Conservation (phyloP, 805 yeast genomes). For the Candida taoyuanica region DNA sequence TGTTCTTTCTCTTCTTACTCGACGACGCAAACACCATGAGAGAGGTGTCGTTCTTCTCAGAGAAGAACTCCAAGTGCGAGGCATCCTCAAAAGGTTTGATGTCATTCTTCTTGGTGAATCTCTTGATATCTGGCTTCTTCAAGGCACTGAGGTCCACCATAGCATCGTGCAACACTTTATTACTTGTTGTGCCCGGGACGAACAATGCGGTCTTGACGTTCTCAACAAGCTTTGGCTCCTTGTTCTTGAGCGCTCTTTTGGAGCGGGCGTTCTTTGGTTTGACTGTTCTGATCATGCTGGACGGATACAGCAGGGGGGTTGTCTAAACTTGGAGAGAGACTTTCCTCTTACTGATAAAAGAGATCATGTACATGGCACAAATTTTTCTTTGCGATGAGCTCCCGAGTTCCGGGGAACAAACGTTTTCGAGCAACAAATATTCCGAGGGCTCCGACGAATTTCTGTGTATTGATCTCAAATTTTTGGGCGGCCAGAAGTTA, state of each 20-base stretch:
- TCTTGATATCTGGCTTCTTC: conserved; percentile 85
- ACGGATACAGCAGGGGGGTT: too few species aligned
- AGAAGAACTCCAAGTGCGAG: conserved; percentile 77
- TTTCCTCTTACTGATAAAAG: not conserved
- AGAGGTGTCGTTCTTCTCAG: conserved; percentile 92
- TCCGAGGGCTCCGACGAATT: conserved; percentile 9
- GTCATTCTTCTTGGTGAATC: conserved; percentile 85
- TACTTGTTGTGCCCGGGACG: conserved; percentile 82
- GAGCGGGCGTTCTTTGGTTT: conserved; percentile 95
- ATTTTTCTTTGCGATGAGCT: conserved; percentile 8
- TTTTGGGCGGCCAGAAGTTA: conserved; percentile 6
- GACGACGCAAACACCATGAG: conserved; percentile 71
- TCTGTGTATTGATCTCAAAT: conserved; percentile 3
- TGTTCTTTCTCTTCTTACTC: conserved; percentile 91
- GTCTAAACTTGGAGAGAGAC: not conserved
- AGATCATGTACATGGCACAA: conserved; percentile 3
- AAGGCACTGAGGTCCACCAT: conserved; percentile 84
- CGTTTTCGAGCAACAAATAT: too few species aligned
- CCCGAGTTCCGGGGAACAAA: not conserved
- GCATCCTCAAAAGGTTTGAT: conserved; percentile 92
- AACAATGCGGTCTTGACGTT: conserved; percentile 87
- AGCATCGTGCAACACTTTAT: conserved; percentile 77
- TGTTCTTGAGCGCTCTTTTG: conserved; percentile 87
- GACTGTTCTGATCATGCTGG: conserved; percentile 35
- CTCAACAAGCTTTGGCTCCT: conserved; percentile 84